Base-by-base conservation (phyloP, 176 grass and related monocot species). In the Eleusine indica region DNA sequence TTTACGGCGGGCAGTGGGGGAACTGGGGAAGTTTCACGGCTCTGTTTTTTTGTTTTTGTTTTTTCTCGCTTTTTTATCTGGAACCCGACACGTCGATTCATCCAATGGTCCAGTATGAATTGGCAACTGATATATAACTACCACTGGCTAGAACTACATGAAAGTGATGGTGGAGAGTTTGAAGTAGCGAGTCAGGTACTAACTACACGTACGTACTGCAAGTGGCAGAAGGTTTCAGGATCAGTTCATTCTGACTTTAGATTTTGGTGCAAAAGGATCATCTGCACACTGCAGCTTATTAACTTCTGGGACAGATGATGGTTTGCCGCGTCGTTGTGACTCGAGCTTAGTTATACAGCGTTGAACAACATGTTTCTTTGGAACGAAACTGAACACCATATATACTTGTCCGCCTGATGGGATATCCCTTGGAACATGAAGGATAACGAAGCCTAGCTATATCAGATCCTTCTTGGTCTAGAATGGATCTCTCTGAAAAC, bases 21-120 rank as follows among this genome's bases (percentile, higher is more conserved):
- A 85, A 86, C 39, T 54, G 37, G 51, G 72, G 73, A 86, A 86
- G 52, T 86, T 89, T 78, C 83, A 83, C 49, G 0, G 0, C 0
- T 12, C 79, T 35, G 68, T 78, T 76, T 29, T 63, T 17, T 30
- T 4, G 75, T 14, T 53, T 52, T 62, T 58, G 37, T 2, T 66
- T 58, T n/a, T 69, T 68, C 48, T 29, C 42, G 67, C 83, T 86
- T 82, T 82, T 86, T 21, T 66, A 21, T 60, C 72, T 68, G 57
- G 66, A 54, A 38, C 13, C 18, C 39, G 66, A 29, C 71, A 51
- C 35, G 56, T 56, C 8, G 41, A 42, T 42, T 42, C 71, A 70
- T 35, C 82, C 64, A 12, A 52, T 80, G 63, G 7, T 18, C 32
- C 76, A 44, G 11, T 0, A 9, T 68, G 28, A 82, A 37, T 74